phyloP scores from a whole-genome alignment of 176 grass and related monocot species.

The bread wheat (Triticum aestivum) region DNA sequence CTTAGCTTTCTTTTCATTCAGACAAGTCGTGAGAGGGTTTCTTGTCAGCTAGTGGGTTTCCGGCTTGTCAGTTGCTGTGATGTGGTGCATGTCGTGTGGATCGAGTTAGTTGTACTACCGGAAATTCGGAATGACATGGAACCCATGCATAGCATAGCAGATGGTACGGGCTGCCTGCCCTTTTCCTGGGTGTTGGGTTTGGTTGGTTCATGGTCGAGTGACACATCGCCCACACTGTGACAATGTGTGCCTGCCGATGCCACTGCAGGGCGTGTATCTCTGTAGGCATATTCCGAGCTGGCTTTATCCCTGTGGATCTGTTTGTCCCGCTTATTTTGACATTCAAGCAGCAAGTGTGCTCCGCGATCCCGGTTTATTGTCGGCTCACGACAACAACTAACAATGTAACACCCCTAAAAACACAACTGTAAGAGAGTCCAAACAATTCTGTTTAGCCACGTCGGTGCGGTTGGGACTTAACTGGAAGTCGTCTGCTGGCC shows the following conservation, averaged over 20 bases:
- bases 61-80: neutral
- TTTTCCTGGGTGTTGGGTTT: neutral
- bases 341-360: neutral
- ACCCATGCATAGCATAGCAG: constrained; percentile 6
- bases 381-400: neutral
- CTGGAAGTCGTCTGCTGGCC: too few species aligned
- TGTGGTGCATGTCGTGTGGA: neutral
- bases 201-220: neutral
- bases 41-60: too few species aligned
- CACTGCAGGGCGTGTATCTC: neutral
- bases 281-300: neutral
- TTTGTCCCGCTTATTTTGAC: neutral
- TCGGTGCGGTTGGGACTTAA: too few species aligned
- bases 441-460: too few species aligned
- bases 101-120: neutral
- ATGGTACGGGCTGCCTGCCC: neutral
- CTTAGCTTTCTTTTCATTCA: neutral
- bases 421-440: too few species aligned
- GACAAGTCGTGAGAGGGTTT: neutral
- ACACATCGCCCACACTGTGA: too few species aligned
- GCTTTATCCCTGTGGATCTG: neutral
- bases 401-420: too few species aligned
- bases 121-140: constrained; percentile 30
- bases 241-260: neutral
- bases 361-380: neutral